Evolutionary conservation across 2,329 filamentous ascomycete genomes (phyloP).

Genomic region (Septoria petroselini): DNA sequence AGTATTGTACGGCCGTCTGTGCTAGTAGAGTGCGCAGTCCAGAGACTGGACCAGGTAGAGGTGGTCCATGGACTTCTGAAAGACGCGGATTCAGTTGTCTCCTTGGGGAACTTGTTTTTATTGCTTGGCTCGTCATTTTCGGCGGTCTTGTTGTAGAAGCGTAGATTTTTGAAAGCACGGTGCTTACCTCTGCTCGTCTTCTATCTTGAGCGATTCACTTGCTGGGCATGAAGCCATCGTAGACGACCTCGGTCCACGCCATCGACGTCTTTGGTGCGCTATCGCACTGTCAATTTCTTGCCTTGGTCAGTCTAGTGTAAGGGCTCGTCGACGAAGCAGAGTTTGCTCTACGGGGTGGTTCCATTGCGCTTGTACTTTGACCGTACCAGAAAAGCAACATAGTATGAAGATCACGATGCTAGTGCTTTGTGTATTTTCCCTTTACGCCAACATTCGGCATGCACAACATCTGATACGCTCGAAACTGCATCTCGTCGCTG

Average conservation of each 20-base stretch:
- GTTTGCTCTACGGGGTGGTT: no score
- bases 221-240: no score
- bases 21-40: conserved; percentile 3
- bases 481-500: no score
- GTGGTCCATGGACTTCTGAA: conserved; percentile 7
- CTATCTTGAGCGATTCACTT: no score
- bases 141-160: background rate
- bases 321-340: background rate
- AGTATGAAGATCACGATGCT: no score
- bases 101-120: background rate
- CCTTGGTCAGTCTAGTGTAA: background rate
- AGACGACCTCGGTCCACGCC: background rate
- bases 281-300: background rate
- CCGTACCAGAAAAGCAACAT: no score
- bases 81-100: background rate
- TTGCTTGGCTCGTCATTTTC: no score
- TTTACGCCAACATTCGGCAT: no score
- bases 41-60: background rate
- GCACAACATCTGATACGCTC: no score
- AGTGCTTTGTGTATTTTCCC: no score
- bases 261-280: background rate
- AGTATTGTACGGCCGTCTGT: conserved; percentile 1
- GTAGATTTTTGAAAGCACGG: background rate
- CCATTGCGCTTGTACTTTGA: no score
- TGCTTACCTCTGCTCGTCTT: no score